phyloP scores from a whole-genome alignment of 805 yeast species.

The Maudiozyma bulderi region DNA sequence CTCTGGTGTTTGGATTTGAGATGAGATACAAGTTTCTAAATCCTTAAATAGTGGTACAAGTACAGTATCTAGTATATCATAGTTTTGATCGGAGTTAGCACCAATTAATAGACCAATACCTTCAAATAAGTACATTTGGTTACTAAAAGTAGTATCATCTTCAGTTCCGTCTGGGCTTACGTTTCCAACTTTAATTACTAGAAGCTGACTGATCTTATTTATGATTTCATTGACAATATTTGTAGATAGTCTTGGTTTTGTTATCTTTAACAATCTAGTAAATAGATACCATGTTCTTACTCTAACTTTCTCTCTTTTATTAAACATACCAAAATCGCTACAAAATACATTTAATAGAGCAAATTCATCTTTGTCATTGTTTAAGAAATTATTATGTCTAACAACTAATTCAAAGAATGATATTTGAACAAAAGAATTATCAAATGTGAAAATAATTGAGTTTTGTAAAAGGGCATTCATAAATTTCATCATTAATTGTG shows the following conservation, averaged over 20 bases:
- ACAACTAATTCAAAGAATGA: constrained; percentile 77
- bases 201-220: constrained; percentile 49
- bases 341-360: constrained; percentile 70
- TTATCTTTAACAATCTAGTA: constrained; percentile 67
- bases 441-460: constrained; percentile 35
- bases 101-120: constrained; percentile 68
- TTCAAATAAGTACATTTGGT: constrained; percentile 78
- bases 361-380: constrained; percentile 35
- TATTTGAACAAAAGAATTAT: constrained; percentile 76
- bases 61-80: constrained; percentile 48
- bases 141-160: constrained; percentile 57
- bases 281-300: constrained; percentile 86
- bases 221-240: constrained; percentile 47
- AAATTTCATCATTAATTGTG: constrained; percentile 33
- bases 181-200: constrained; percentile 40
- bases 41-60: constrained; percentile 67
- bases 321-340: constrained; percentile 74
- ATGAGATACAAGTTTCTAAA: constrained; percentile 55
- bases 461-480: constrained; percentile 21
- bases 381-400: constrained; percentile 57
- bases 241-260: constrained; percentile 54
- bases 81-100: constrained; percentile 35
- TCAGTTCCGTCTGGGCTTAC: constrained; percentile 31
- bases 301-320: constrained; percentile 61
- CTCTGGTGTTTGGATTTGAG: constrained; percentile 34